These are phyloP conservation scores for Septoria linicola DNA, from an alignment of 2,329 filamentous ascomycete species.

Conservation along the genomic window DNA sequence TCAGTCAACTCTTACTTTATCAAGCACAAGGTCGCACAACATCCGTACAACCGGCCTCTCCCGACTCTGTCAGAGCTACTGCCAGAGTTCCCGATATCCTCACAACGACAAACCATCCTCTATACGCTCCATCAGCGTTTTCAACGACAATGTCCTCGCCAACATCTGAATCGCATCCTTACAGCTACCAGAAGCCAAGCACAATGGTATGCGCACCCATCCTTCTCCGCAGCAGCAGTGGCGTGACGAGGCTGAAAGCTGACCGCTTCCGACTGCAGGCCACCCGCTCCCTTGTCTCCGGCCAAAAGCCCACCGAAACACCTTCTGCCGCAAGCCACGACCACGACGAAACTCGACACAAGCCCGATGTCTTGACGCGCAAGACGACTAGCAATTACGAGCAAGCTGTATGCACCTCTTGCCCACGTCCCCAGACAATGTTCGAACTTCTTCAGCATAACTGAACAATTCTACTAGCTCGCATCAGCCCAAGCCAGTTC, in stretches of 20 bases:
- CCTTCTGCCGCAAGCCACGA: conserved; percentile 20
- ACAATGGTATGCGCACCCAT: conserved; percentile 12
- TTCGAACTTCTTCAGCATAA: background rate
- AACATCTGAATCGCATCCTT: conserved; percentile 14
- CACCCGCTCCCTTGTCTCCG: conserved; percentile 23
- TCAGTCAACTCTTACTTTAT: background rate
- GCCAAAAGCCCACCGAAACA: conserved; percentile 21
- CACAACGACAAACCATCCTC: conserved; percentile 10
- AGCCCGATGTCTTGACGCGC: conserved; percentile 19
- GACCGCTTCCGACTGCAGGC: conserved; percentile 5
- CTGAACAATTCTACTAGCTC: background rate
- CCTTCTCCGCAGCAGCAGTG: background rate
- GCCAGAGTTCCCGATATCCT: conserved; percentile 7
- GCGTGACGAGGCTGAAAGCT: background rate
- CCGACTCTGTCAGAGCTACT: background rate
- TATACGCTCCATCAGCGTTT: background rate
- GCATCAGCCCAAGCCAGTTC: conserved; percentile 1
- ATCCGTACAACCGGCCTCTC: background rate
- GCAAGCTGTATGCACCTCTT: conserved; percentile 25
- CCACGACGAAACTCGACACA: background rate
- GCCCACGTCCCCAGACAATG: too few species aligned
- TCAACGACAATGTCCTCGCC: conserved; percentile 12
- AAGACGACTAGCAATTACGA: conserved; percentile 34
- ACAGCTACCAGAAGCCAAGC: conserved; percentile 17
- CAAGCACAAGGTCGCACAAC: conserved; percentile 1